A percentile compares a stretch with the other conserved stretches of the same genome.
These are phyloP conservation scores for Friedmanniomyces endolithicus DNA, from an alignment of 495 filamentous ascomycete genomes.

Conservation along the genomic window DNA sequence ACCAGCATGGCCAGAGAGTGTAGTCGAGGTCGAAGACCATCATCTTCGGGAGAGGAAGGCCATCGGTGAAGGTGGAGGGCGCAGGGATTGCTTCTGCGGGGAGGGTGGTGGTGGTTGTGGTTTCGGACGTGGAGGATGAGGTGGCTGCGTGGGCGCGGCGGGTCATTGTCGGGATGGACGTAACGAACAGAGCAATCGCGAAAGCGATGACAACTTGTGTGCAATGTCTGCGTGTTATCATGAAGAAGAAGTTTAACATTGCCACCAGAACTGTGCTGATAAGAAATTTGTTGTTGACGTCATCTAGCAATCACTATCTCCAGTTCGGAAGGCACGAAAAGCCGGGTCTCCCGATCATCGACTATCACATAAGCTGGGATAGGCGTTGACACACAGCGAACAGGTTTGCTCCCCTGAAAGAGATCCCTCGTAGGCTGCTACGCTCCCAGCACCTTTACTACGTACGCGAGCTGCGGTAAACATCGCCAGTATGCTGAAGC, in stretches of 20 bases:
- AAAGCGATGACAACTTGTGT: neutral
- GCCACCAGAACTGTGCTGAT: no score
- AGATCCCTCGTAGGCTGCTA: no score
- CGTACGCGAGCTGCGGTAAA: no score
- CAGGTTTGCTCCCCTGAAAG: no score
- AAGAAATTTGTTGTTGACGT: no score
- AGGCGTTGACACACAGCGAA: no score
- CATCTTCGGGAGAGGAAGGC: slow-evolving; percentile 66
- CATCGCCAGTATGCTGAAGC: no score
- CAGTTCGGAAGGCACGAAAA: neutral
- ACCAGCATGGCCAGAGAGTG: slow-evolving; percentile 96
- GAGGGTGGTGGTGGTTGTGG: slow-evolving; percentile 10
- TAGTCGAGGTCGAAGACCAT: slow-evolving; percentile 94
- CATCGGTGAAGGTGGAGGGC: slow-evolving; percentile 56
- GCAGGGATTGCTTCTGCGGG: slow-evolving; percentile 8
- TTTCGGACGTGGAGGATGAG: neutral
- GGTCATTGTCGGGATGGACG: slow-evolving; percentile 2
- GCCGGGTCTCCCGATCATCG: no score
- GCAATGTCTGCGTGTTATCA: neutral
- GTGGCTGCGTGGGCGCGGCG: neutral
- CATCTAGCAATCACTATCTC: neutral
- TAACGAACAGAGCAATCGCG: neutral
- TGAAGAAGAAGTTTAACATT: no score
- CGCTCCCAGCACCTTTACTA: no score
- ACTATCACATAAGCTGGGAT: no score